phyloP scores from a whole-genome alignment of 768 basidiomycete genomes.

The Mycena floridula region DNA sequence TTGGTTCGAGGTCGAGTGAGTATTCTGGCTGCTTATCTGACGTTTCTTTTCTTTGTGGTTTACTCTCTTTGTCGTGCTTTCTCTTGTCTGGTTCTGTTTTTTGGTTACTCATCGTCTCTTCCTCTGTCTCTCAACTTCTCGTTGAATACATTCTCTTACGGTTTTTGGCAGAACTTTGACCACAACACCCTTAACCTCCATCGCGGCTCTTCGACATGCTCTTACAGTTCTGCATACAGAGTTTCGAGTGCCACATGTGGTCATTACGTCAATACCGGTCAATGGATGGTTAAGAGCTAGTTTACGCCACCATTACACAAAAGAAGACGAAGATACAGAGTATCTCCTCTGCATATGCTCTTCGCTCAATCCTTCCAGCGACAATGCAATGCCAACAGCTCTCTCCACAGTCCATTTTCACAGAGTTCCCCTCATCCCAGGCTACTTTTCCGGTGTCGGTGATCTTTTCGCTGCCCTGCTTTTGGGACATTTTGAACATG shows the following conservation, averaged over 20 bases:
- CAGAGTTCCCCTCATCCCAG: slow-evolving; percentile 71
- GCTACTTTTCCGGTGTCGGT: slow-evolving; percentile 95
- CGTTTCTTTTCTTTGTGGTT: too few species aligned
- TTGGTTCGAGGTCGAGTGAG: slow-evolving; percentile 96
- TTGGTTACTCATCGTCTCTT: not conserved
- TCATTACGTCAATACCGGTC: slow-evolving; percentile 86
- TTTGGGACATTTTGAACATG: slow-evolving; percentile 64
- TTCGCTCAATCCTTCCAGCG: slow-evolving; percentile 27
- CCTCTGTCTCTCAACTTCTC: too few species aligned
- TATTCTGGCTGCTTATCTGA: slow-evolving; percentile 4
- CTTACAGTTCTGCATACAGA: slow-evolving; percentile 69
- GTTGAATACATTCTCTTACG: too few species aligned
- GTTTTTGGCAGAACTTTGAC: slow-evolving; percentile 63
- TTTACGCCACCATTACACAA: slow-evolving; percentile 42
- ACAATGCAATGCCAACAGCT: slow-evolving; percentile 9
- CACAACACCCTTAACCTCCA: slow-evolving; percentile 57
- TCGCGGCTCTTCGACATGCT: slow-evolving; percentile 60
- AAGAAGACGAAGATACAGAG: slow-evolving; percentile 26
- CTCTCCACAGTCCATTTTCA: slow-evolving; percentile 57
- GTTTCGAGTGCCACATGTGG: slow-evolving; percentile 77
- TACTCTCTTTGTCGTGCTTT: not conserved
- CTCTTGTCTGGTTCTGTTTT: not conserved
- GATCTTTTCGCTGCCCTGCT: slow-evolving; percentile 95
- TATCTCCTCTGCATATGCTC: slow-evolving; percentile 83
- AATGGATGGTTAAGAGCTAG: slow-evolving; percentile 50